Base-by-base conservation (phyloP, 2,329 filamentous ascomycete genomes). In the Saccharata proteae region DNA sequence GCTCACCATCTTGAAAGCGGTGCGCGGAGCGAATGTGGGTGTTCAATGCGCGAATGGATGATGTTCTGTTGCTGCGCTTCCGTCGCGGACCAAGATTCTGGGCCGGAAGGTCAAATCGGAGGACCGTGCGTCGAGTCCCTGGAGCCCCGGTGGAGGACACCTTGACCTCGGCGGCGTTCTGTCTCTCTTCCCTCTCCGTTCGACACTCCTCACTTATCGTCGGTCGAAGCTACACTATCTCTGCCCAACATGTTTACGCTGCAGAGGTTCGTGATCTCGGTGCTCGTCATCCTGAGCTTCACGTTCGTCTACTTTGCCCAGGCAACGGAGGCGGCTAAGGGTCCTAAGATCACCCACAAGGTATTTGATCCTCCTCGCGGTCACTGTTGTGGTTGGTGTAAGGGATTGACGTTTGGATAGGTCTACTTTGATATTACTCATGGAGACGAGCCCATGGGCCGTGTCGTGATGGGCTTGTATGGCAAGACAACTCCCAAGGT, bases 281-380 rank as follows among this genome's bases (percentile, higher is more conserved):
- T 78, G 48, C 67, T 84, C 54, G 69, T 93, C 52, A 72, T 93
- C 51, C 57, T 92, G 48, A 77, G 81, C 48, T 66, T 86, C 47
- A 69, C 71, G 45, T 67, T 88, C 54, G 62, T 85, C 44, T 74
- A 83, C 64, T 75, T 93, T 54, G 69, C 79, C 44, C 77, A 84
- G 59, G 71, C 74, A 19, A 75, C 72, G 38, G 74, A 80, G 46
- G 80, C 81, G 33, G 67, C 67, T 43, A 84, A 88, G 66, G 88
- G 90, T 27, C 88, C 84, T 41, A 92, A 90, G 75, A 88, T 94
- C 66, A 94, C 86, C 49, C 69, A 82, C 69, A 93, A 93, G 75
- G 84, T 71, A 54, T 37, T n/a, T 25, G 20, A 23, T 7, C 19
- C n/a, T 21, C 19, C 7, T 21, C 7, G n/a, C 12, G 23, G 10